Percentiles rank a stretch among this genome's conserved stretches.
phyloP scores from a whole-genome alignment of 805 yeast species.

The Wickerhamiella shivajii region DNA sequence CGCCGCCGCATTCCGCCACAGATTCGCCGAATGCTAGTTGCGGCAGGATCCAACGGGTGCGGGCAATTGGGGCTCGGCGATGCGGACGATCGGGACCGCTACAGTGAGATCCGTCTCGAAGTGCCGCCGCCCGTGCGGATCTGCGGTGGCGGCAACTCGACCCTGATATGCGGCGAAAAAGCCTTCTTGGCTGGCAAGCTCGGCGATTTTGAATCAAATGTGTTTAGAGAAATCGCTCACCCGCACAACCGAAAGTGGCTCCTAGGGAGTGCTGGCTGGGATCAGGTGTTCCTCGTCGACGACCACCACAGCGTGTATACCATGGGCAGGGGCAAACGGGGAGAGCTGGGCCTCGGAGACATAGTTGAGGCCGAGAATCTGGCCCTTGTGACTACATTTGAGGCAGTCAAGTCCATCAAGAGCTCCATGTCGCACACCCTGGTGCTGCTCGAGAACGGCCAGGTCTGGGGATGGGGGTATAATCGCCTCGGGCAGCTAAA shows the following conservation, averaged over 20 bases:
- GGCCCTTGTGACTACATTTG: conserved; percentile 12
- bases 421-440: conserved; percentile 25
- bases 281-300: conserved; percentile 41
- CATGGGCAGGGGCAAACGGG: conserved; percentile 53
- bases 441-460: conserved; percentile 26
- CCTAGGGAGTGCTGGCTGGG: conserved; percentile 67
- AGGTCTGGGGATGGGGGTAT: conserved; percentile 53
- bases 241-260: conserved; percentile 26
- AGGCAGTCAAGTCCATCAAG: conserved; percentile 13
- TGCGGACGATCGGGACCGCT: conserved; percentile 32
- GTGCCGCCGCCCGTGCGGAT: background rate
- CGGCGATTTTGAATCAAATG: conserved; percentile 24
- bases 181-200: conserved; percentile 45
- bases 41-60: conserved; percentile 78
- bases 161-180: conserved; percentile 37
- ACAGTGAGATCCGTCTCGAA: conserved; percentile 26
- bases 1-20: conserved; percentile 1
- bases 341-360: conserved; percentile 53
- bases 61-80: conserved; percentile 55
- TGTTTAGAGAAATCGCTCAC: conserved; percentile 6
- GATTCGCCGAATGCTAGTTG: conserved; percentile 17
- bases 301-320: conserved; percentile 29
- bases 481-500: conserved; percentile 45
- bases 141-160: conserved; percentile 78
- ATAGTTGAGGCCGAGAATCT: conserved; percentile 4